Evolutionary conservation across 495 filamentous ascomycete species (phyloP).

Genomic region (Xylaria grammica): DNA sequence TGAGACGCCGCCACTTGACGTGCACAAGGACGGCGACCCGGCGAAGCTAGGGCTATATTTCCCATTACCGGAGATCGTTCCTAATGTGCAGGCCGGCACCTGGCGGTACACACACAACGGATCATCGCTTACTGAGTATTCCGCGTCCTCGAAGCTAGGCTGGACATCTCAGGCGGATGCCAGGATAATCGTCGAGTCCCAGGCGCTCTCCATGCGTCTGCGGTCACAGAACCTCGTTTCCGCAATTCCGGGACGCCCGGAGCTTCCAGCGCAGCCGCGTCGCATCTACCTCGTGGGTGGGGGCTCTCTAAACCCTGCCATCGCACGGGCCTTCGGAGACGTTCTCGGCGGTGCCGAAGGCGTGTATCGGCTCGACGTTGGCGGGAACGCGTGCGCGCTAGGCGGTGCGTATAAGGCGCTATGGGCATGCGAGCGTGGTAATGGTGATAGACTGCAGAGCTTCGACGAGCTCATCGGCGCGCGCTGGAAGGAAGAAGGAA

Average conservation of each 20-base stretch:
- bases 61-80: slow-evolving; percentile 93
- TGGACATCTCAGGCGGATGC: slow-evolving; percentile 66
- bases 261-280: slow-evolving; percentile 80
- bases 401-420: slow-evolving; percentile 97
- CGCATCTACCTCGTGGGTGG: slow-evolving; percentile 94
- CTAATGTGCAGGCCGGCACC: slow-evolving; percentile 79
- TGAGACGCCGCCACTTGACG: slow-evolving; percentile 68
- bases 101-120: slow-evolving; percentile 79
- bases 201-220: slow-evolving; percentile 87
- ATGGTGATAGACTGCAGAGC: slow-evolving; percentile 57
- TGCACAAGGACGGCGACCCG: slow-evolving; percentile 54
- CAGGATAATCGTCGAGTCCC: slow-evolving; percentile 89
- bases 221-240: slow-evolving; percentile 77
- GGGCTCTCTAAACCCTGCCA: slow-evolving; percentile 84
- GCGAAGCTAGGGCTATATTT: slow-evolving; percentile 92
- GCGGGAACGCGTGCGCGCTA: slow-evolving; percentile 94
- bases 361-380: slow-evolving; percentile 89
- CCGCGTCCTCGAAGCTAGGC: slow-evolving; percentile 31
- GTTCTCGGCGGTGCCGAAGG: slow-evolving; percentile 89
- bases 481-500: slow-evolving; percentile 84
- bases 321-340: slow-evolving; percentile 78
- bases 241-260: slow-evolving; percentile 46
- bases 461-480: slow-evolving; percentile 86
- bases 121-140: slow-evolving; percentile 48
- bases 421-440: slow-evolving; percentile 77